Evolutionary conservation across 306 rosid genomes (phyloP).

Genomic region (Ochetophila trinervis): DNA sequence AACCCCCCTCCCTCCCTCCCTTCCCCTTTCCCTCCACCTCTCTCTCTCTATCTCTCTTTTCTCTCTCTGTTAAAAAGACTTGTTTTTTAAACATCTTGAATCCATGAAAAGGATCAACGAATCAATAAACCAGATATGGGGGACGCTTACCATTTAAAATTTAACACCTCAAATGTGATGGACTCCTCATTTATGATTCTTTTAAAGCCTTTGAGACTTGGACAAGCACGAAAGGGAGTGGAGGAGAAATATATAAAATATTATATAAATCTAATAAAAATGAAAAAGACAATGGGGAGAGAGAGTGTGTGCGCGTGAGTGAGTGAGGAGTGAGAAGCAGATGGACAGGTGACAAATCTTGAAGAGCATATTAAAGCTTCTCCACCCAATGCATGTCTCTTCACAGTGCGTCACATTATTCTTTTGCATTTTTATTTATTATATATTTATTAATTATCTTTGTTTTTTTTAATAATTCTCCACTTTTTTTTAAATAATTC

Average conservation of each 20-base stretch:
- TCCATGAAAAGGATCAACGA: constrained; percentile 37
- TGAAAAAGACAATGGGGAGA: neutral
- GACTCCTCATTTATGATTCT: neutral
- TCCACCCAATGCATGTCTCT: constrained; percentile 49
- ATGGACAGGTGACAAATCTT: constrained; percentile 56
- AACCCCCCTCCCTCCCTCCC: neutral
- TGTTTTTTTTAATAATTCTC: too few relatives aligned
- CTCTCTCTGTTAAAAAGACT: constrained; percentile 18
- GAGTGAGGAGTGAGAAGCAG: constrained; percentile 23
- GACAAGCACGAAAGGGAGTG: constrained; percentile 28
- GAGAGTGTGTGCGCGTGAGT: constrained; percentile 7
- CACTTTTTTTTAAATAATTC: too few relatives aligned
- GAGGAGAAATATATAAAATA: constrained; percentile 20
- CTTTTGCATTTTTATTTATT: too few relatives aligned
- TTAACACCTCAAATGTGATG: constrained; percentile 31
- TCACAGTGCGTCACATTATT: too few relatives aligned
- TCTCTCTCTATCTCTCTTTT: constrained; percentile 15
- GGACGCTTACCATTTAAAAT: constrained; percentile 32
- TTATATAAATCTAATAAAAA: neutral
- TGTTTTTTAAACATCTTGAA: constrained; percentile 38
- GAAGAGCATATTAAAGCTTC: constrained; percentile 48
- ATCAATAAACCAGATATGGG: constrained; percentile 29
- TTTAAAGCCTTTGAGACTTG: constrained; percentile 28
- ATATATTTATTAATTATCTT: too few relatives aligned
- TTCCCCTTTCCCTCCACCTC: constrained; percentile 5